Conservation (phyloP, 2,329 filamentous ascomycete species). For the Pestalotiopsis sp. region DNA sequence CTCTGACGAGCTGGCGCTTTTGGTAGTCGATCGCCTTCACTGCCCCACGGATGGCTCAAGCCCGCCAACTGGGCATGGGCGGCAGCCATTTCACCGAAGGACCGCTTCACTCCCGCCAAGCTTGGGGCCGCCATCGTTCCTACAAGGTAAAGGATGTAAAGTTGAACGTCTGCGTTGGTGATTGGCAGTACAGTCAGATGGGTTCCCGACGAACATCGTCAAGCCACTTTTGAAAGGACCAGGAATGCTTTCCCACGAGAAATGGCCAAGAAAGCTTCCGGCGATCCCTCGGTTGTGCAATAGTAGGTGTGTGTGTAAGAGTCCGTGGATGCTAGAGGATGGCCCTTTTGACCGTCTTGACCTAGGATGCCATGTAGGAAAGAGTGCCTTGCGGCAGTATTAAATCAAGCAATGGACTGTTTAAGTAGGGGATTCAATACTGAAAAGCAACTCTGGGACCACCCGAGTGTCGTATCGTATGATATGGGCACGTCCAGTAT, state of each 20-base stretch:
- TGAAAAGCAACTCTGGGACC: not conserved
- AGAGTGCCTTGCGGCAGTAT: not conserved
- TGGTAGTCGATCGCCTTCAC: constrained; percentile 1
- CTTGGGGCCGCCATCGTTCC: constrained; percentile 7
- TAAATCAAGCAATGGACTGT: not conserved
- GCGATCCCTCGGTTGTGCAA: not conserved
- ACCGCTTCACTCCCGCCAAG: constrained; percentile 45
- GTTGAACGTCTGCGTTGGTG: not conserved
- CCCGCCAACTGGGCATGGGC: constrained; percentile 17
- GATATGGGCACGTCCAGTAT: not conserved
- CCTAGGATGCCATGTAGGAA: not conserved
- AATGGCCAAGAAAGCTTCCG: not conserved
- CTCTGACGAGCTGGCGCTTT: constrained; percentile 10
- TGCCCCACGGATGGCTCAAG: constrained; percentile 16
- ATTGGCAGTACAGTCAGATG: not conserved
- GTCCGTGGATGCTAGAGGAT: not conserved
- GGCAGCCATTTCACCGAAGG: constrained; percentile 37
- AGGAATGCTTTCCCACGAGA: not conserved
- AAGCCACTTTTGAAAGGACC: not conserved
- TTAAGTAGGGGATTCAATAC: not conserved
- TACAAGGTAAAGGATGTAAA: not conserved
- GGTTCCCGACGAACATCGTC: not conserved
- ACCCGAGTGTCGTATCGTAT: not conserved
- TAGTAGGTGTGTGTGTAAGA: no score
- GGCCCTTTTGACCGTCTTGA: not conserved